Conservation (phyloP, 2,329 filamentous ascomycete species). For the Trichoderma aggressivum region DNA sequence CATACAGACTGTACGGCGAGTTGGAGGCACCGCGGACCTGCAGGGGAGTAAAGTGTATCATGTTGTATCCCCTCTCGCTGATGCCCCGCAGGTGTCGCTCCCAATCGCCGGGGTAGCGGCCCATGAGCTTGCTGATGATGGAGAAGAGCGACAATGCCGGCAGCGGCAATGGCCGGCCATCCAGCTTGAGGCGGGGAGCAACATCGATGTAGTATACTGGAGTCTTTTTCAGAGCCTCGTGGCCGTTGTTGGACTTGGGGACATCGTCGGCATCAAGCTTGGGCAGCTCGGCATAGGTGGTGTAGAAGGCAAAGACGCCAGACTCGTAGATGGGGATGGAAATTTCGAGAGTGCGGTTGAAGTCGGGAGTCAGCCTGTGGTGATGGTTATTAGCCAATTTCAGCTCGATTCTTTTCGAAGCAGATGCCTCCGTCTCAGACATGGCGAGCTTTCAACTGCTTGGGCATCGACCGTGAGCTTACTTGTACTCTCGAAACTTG, state of each 20-base stretch:
- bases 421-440: neutral
- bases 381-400: neutral
- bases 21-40: constrained; percentile 87
- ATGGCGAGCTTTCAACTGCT: neutral
- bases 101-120: constrained; percentile 85
- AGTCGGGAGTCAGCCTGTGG: constrained; percentile 77
- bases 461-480: constrained; percentile 35
- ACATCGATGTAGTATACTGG: constrained; percentile 90
- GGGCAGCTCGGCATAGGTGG: constrained; percentile 84
- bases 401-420: neutral
- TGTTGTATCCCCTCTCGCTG: constrained; percentile 90
- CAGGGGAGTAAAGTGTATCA: constrained; percentile 96
- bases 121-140: constrained; percentile 97
- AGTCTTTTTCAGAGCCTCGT: constrained; percentile 59
- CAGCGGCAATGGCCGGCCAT: constrained; percentile 71
- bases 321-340: constrained; percentile 79
- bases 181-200: constrained; percentile 72
- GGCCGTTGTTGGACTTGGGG: constrained; percentile 29
- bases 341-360: constrained; percentile 87
- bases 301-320: constrained; percentile 92
- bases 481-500: constrained; percentile 87
- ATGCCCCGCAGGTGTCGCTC: constrained; percentile 85
- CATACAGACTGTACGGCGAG: constrained; percentile 94
- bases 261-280: constrained; percentile 44
- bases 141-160: constrained; percentile 90